phyloP scores from a whole-genome alignment of 106 monocot genomes.

The Platanthera zijinensis region DNA sequence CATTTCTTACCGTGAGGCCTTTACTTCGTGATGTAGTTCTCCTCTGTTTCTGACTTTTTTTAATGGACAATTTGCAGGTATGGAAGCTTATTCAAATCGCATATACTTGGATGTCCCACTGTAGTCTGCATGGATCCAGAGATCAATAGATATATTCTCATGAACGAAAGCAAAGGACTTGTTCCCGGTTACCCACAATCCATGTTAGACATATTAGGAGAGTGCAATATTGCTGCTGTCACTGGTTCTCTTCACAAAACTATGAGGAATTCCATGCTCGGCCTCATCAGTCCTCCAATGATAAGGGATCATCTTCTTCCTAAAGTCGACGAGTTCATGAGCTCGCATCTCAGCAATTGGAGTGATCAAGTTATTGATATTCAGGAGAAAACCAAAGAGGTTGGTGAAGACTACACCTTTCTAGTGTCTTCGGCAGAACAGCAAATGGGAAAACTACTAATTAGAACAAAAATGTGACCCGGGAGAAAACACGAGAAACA shows the following conservation, averaged over 20 bases:
- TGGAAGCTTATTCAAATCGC: conserved; percentile 82
- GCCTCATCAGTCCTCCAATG: conserved; percentile 53
- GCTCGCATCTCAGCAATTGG: conserved; percentile 56
- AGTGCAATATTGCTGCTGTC: conserved; percentile 80
- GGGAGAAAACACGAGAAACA: no score
- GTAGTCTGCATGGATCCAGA: conserved; percentile 94
- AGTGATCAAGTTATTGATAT: conserved; percentile 49
- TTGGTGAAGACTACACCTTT: conserved; percentile 7
- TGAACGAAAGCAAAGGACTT: conserved; percentile 82
- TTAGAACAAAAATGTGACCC: background rate
- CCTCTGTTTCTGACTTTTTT: background rate
- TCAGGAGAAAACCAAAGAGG: conserved; percentile 85
- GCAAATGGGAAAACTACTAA: background rate
- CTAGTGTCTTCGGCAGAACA: background rate
- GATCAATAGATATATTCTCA: conserved; percentile 69
- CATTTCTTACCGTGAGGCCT: no score
- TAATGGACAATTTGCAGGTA: conserved; percentile 37
- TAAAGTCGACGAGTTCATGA: conserved; percentile 80
- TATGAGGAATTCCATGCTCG: conserved; percentile 66
- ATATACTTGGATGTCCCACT: conserved; percentile 86
- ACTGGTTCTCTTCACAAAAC: conserved; percentile 73
- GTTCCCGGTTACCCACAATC: conserved; percentile 93
- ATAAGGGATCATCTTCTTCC: conserved; percentile 62
- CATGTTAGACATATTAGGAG: conserved; percentile 81
- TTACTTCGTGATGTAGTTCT: background rate